Percentiles rank a stretch among this genome's conserved stretches.
Conservation (phyloP, 768 basidiomycete species). For the Rhizopogon vinicolor region DNA sequence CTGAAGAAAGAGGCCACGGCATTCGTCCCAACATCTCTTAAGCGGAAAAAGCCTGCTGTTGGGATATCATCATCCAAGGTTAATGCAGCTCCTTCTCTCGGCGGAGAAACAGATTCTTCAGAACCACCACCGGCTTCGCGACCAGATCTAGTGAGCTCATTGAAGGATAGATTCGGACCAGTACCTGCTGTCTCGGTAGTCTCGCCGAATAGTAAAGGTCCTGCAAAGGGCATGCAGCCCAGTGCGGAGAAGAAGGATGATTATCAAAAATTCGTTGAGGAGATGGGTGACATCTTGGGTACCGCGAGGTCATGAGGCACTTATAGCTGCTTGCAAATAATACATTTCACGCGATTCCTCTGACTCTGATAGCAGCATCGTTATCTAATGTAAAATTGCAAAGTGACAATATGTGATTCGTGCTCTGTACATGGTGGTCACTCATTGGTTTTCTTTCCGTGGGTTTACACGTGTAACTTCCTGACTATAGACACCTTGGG, state of each 20-base stretch:
- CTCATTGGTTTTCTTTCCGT: no score
- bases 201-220: slow-evolving; percentile 10
- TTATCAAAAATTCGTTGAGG: slow-evolving; percentile 73
- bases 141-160: slow-evolving; percentile 61
- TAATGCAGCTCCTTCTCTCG: slow-evolving; percentile 62
- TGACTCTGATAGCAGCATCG: no score
- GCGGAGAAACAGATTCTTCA: slow-evolving; percentile 22
- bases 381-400: no score
- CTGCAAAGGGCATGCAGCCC: slow-evolving; percentile 15
- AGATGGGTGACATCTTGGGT: slow-evolving; percentile 64
- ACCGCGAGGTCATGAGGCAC: slow-evolving; percentile 12
- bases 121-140: slow-evolving; percentile 34
- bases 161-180: slow-evolving; percentile 58
- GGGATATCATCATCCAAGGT: slow-evolving; percentile 36
- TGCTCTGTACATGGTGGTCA: no score
- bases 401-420: no score
- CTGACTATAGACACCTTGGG: no score
- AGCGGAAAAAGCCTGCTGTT: slow-evolving; percentile 57
- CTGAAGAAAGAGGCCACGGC: slow-evolving; percentile 93
- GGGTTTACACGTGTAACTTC: no score
- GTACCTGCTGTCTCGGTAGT: slow-evolving; percentile 19
- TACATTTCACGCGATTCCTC: no score
- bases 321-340: not conserved
- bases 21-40: slow-evolving; percentile 81
- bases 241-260: slow-evolving; percentile 52